phyloP scores from a whole-genome alignment of 768 basidiomycete species.

The Leccinum fibrillosum region DNA sequence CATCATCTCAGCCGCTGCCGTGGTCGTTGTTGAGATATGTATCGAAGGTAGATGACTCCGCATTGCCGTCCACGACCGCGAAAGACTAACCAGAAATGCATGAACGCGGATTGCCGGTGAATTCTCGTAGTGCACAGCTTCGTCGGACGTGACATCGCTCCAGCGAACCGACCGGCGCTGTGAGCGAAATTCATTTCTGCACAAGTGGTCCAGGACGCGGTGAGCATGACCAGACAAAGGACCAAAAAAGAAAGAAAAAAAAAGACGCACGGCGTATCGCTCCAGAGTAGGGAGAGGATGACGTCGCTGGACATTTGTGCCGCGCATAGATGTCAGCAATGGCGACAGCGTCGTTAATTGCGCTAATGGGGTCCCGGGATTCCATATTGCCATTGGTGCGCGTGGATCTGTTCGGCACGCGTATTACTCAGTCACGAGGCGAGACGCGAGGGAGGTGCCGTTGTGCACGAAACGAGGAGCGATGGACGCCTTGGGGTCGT shows the following conservation, averaged over 20 bases:
- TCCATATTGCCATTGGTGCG: no score
- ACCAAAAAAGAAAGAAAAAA: background rate
- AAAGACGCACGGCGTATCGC: constrained; percentile 44
- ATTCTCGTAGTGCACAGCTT: constrained; percentile 26
- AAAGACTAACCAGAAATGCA: constrained; percentile 2
- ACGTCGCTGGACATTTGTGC: no score
- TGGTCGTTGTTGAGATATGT: constrained; percentile 21
- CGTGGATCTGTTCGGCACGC: no score
- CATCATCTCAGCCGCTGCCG: background rate
- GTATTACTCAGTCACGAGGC: no score
- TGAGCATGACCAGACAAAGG: background rate
- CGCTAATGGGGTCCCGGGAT: no score
- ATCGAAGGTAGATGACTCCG: constrained; percentile 21
- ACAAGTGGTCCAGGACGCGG: background rate
- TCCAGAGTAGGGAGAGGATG: constrained; percentile 36
- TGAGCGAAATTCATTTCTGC: constrained; percentile 62
- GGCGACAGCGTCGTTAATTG: no score
- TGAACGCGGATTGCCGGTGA: constrained; percentile 10
- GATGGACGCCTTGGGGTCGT: no score
- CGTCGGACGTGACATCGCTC: constrained; percentile 25
- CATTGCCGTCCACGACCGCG: constrained; percentile 11
- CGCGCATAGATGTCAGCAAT: no score
- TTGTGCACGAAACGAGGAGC: no score
- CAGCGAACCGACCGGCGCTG: constrained; percentile 24
- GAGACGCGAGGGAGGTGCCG: no score